These are phyloP conservation scores for Arctostaphylos glauca DNA, from an alignment of 148 eudicot genomes.

Conservation along the genomic window DNA sequence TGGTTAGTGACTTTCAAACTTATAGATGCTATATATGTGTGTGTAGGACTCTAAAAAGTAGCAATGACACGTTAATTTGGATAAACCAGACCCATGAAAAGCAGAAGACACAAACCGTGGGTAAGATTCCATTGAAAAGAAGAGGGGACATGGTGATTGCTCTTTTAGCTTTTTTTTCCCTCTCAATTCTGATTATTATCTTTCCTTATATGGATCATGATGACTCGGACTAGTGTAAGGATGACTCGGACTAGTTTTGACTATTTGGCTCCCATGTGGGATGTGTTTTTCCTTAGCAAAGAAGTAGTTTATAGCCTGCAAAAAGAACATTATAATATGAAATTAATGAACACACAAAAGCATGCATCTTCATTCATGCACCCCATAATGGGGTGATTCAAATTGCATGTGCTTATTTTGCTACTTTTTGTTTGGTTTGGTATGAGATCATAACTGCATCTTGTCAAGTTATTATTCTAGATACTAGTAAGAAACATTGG, in stretches of 20 bases:
- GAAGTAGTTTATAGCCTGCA: neutral
- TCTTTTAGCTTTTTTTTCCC: neutral
- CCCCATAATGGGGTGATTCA: neutral
- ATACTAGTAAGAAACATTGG: neutral
- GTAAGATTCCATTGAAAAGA: constrained; percentile 4
- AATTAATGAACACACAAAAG: too few species aligned
- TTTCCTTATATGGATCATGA: neutral
- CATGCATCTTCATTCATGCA: neutral
- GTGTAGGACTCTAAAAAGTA: neutral
- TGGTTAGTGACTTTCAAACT: neutral
- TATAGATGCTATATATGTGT: neutral
- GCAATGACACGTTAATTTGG: neutral
- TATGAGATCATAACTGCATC: neutral
- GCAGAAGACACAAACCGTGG: neutral
- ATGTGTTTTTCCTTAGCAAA: constrained; percentile 5
- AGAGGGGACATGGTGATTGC: neutral
- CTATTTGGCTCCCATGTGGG: constrained; percentile 16
- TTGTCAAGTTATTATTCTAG: neutral
- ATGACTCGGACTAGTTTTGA: constrained; percentile 7
- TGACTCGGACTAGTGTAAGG: constrained; percentile 9
- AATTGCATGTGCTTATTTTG: neutral
- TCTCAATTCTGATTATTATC: neutral
- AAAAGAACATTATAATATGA: neutral
- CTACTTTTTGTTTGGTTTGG: neutral
- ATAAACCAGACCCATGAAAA: constrained; percentile 11